Evolutionary conservation across 371 early-diverging fungal genomes (phyloP).

Genomic region (Mycotypha africana): DNA sequence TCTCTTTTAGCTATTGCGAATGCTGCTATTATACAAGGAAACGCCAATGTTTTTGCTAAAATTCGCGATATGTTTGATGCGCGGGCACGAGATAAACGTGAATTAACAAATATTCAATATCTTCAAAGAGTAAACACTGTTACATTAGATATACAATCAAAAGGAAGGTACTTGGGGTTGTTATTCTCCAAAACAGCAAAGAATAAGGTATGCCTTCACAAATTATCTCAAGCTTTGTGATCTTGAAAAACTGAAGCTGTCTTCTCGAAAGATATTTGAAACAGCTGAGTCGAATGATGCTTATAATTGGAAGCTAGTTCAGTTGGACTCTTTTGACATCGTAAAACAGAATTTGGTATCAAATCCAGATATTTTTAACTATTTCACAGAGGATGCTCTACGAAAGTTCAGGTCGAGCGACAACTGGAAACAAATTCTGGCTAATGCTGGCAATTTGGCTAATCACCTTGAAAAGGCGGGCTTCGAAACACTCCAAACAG

Average conservation of each 20-base stretch:
- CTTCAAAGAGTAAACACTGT: neutral
- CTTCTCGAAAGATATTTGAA: too few species aligned
- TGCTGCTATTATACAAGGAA: conserved; percentile 56
- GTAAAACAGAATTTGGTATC: conserved; percentile 3
- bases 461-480: conserved; percentile 16
- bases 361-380: conserved; percentile 1
- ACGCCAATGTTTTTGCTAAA: conserved; percentile 26
- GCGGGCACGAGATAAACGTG: neutral
- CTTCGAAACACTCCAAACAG: conserved; percentile 9
- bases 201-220: too few species aligned
- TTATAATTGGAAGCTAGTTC: neutral
- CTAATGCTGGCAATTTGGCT: conserved; percentile 5
- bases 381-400: too few species aligned
- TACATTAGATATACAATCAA: neutral
- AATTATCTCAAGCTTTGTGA: too few species aligned
- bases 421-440: too few species aligned
- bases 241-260: too few species aligned
- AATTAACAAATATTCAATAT: neutral
- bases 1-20: conserved; percentile 26
- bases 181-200: neutral
- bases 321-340: neutral
- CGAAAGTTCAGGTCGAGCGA: too few species aligned
- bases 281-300: too few species aligned
- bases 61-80: neutral
- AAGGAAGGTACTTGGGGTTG: neutral